These are phyloP conservation scores for Beauveria rudraprayagi DNA, from an alignment of 2,329 filamentous ascomycete species.

Conservation along the genomic window DNA sequence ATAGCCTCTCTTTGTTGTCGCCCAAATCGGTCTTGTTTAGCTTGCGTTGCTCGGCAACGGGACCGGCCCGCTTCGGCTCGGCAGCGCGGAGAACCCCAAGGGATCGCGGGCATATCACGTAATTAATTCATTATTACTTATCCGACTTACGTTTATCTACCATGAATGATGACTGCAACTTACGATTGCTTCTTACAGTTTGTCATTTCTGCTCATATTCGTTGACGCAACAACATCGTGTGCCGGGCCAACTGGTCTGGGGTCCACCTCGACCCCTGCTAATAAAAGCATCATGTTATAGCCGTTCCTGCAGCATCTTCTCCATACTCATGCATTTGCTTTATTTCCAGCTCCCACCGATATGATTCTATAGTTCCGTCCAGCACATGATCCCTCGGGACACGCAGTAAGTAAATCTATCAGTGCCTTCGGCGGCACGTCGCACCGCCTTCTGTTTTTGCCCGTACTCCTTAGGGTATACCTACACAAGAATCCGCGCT, in stretches of 20 bases:
- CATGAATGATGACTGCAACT: too few species aligned
- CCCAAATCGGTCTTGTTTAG: slow-evolving; percentile 5
- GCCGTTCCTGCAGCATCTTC: neutral
- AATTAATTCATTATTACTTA: too few species aligned
- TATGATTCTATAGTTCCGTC: neutral
- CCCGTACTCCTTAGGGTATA: neutral
- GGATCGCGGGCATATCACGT: neutral
- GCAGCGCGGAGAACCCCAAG: neutral
- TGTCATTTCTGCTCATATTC: neutral
- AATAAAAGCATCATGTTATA: neutral
- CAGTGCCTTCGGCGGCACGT: neutral
- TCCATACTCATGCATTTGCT: slow-evolving; percentile 1
- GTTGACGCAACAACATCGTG: neutral
- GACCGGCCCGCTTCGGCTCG: neutral
- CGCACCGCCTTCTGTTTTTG: slow-evolving; percentile 9
- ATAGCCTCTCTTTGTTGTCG: slow-evolving; percentile 9
- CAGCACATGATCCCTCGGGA: neutral
- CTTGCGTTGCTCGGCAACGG: slow-evolving; percentile 9
- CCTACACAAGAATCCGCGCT: neutral
- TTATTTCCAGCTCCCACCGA: slow-evolving; percentile 2
- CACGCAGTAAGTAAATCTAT: neutral
- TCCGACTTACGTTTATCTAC: too few species aligned
- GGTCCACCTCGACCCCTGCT: neutral
- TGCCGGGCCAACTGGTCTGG: neutral
- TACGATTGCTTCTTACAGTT: neutral